Conservation (phyloP, 1,139 yeast species). For the Hansenula sp. region DNA sequence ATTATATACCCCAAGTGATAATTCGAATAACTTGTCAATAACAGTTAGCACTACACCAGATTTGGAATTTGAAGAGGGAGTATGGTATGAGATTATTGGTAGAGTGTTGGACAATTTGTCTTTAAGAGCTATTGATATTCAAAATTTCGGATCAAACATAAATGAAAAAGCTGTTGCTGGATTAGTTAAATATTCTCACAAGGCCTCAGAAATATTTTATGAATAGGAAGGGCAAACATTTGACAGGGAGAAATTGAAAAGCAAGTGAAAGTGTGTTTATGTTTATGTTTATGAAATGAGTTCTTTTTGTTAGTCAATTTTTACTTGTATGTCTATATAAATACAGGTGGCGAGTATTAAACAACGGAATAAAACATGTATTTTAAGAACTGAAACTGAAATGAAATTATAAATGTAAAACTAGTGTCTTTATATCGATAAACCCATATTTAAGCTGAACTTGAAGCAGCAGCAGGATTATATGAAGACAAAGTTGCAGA, state of each 20-base stretch:
- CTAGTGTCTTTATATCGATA: not conserved
- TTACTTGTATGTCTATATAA: not conserved
- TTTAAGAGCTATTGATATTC: slow-evolving; percentile 29
- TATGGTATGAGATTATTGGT: slow-evolving; percentile 34
- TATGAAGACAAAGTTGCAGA: slow-evolving; percentile 10
- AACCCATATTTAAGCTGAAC: not conserved
- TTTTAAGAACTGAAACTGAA: not conserved
- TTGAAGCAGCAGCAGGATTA: slow-evolving; percentile 3
- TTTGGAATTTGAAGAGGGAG: slow-evolving; percentile 16
- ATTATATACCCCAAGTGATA: slow-evolving; percentile 13
- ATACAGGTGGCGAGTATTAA: not conserved
- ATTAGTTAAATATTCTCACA: slow-evolving; percentile 28
- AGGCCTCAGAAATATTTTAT: slow-evolving; percentile 23
- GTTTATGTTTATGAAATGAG: not conserved
- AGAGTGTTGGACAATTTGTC: slow-evolving; percentile 26
- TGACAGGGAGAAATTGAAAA: no score
- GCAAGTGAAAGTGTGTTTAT: not conserved
- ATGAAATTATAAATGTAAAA: not conserved
- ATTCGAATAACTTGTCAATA: slow-evolving; percentile 6
- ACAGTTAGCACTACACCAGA: slow-evolving; percentile 14
- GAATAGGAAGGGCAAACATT: slow-evolving; percentile 3
- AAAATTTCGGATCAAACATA: slow-evolving; percentile 29
- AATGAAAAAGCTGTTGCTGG: slow-evolving; percentile 30
- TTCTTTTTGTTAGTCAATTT: no score
- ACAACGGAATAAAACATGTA: not conserved